Evolutionary conservation across 1,284 basidiomycete genomes (phyloP).

Genomic region (Malassezia cuniculi): DNA sequence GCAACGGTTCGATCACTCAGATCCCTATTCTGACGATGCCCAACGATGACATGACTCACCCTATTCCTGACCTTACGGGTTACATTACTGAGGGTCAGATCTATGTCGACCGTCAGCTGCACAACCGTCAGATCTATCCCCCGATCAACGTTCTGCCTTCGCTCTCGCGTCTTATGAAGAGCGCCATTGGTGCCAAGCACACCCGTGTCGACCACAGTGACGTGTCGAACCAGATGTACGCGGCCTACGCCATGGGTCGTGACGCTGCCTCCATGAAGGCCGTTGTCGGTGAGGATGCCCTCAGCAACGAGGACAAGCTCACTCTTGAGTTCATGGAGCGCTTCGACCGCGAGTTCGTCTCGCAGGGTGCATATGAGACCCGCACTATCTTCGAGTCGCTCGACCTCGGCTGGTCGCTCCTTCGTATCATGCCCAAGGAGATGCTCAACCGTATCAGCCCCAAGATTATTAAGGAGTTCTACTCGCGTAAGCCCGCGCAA

Average conservation of each 20-base stretch:
- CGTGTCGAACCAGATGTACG: slow-evolving; percentile 56
- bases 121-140: slow-evolving; percentile 95
- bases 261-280: slow-evolving; percentile 99
- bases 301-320: slow-evolving; percentile 66
- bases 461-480: slow-evolving; percentile 45
- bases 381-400: slow-evolving; percentile 94
- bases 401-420: slow-evolving; percentile 88
- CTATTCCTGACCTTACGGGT: slow-evolving; percentile 94
- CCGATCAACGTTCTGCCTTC: slow-evolving; percentile 99
- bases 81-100: slow-evolving; percentile 99
- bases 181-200: slow-evolving; percentile 90
- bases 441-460: slow-evolving; percentile 65
- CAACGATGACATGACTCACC: slow-evolving; percentile 98
- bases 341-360: slow-evolving; percentile 43
- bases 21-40: slow-evolving; percentile 99
- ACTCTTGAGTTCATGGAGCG: slow-evolving; percentile 41
- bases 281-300: slow-evolving; percentile 94
- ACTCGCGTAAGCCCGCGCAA: slow-evolving; percentile 32
- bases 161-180: slow-evolving; percentile 98
- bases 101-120: slow-evolving; percentile 77
- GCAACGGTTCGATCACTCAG: slow-evolving; percentile 98
- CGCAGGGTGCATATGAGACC: slow-evolving; percentile 76
- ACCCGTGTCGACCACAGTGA: slow-evolving; percentile 97
- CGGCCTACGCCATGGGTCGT: slow-evolving; percentile 53
- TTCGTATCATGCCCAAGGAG: slow-evolving; percentile 98